Evolutionary conservation across 1,284 basidiomycete genomes (phyloP), one percentile per base, ranked within the genome.

Genomic region (Neolentinus lepideus): DNA sequence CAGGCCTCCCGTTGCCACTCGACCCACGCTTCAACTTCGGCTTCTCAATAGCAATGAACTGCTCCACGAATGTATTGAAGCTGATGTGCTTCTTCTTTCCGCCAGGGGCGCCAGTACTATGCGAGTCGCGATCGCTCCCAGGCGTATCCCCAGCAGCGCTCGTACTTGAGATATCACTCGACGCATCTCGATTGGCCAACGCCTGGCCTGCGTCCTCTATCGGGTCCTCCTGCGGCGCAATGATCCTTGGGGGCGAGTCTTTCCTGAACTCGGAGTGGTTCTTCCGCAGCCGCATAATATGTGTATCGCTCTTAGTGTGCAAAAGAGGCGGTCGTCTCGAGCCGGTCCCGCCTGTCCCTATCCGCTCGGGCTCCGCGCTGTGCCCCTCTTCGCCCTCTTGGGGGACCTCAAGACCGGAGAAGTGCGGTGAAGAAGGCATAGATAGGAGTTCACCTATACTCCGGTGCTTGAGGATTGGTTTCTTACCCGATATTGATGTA

Each of bases 61-160:
- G 97, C 71, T 98, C 93, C 36, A 99, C 96, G 66, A 95, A 96
- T 1, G 94, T 96, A 71, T 98, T 98, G 81, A 99, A 99, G 64
- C 83, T 90, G 73, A 99, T 99, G 69, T 98, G 96, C 59, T 83
- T 80, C 71, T 84, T 85, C 70, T 82, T 83, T 64, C 64, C 64
- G 1, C 52, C 53, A 12, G 29, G 33, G 19, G 58, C 51, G 35
- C 60, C 59, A 4, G 38, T 43, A 14, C 66, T 62, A 55, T 57
- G 60, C 10, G 57, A 61, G 57, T 75, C 77, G 65, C 79, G 78
- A 52, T 65, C 66, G 55, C 61, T 71, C 46, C 65, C 61, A 12
- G 66, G 62, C 8, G 68, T 65, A 38, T 66, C 64, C 9, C 47
- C 47, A 6, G 22, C 47, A 6, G 38, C 38, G n/a, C 38, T 43